These are phyloP conservation scores for Phytophthora palmivora DNA, from an alignment of 352 stramenopile genomes.

Conservation along the genomic window DNA sequence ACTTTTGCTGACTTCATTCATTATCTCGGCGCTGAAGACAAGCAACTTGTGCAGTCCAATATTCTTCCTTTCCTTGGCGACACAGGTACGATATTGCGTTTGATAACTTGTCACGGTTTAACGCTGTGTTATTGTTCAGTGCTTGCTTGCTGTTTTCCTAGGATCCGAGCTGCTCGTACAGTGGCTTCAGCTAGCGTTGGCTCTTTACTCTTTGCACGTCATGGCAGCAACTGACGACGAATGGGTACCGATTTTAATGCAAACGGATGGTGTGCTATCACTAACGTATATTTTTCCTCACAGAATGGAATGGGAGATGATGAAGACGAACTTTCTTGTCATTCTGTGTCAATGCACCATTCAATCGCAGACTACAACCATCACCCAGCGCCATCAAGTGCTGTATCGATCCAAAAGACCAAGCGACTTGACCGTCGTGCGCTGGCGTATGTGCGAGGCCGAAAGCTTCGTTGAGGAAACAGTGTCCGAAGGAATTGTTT, in stretches of 20 bases:
- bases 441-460: constrained; percentile 73
- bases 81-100: constrained; percentile 50
- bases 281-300: constrained; percentile 5
- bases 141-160: constrained; percentile 81
- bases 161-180: constrained; percentile 85
- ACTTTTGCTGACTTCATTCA: constrained; percentile 84
- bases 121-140: constrained; percentile 42
- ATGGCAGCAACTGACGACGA: constrained; percentile 81
- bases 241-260: constrained; percentile 50
- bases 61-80: constrained; percentile 84
- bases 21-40: constrained; percentile 87
- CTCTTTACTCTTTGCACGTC: constrained; percentile 84
- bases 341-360: constrained; percentile 64
- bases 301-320: constrained; percentile 68
- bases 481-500: no score
- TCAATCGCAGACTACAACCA: constrained; percentile 85
- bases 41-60: constrained; percentile 85
- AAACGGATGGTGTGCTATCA: background rate
- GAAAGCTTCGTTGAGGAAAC: constrained; percentile 75
- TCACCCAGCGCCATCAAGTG: constrained; percentile 59
- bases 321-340: constrained; percentile 64
- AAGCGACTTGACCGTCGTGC: constrained; percentile 81
- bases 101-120: background rate
- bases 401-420: constrained; percentile 77
- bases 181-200: constrained; percentile 83